A percentile compares a stretch with the other conserved stretches of the same genome.
Conservation (phyloP, 1,284 basidiomycete genomes). For the Tausonia pullulans region DNA sequence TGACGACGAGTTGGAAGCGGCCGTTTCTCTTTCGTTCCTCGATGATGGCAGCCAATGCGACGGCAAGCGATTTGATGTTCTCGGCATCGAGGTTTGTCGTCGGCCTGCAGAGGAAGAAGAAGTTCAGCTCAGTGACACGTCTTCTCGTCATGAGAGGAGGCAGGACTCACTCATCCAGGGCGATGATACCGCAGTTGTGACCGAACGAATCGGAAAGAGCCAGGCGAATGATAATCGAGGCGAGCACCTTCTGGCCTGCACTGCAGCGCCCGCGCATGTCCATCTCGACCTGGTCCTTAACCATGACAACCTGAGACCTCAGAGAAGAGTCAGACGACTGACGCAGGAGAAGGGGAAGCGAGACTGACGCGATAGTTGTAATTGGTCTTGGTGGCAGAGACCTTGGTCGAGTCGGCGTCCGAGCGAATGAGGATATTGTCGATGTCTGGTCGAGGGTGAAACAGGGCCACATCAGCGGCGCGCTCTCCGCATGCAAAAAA, state of each 20-base stretch:
- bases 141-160: not conserved
- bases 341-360: not conserved
- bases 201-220: slow-evolving; percentile 95
- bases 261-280: slow-evolving; percentile 99
- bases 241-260: slow-evolving; percentile 96
- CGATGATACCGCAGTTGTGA: slow-evolving; percentile 93
- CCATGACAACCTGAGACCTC: slow-evolving; percentile 80
- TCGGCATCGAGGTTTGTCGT: slow-evolving; percentile 95
- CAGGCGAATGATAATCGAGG: slow-evolving; percentile 98
- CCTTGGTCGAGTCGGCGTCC: slow-evolving; percentile 66
- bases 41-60: slow-evolving; percentile 84
- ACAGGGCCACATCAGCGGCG: not conserved
- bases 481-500: not conserved
- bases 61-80: slow-evolving; percentile 89
- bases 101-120: slow-evolving; percentile 38
- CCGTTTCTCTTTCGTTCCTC: slow-evolving; percentile 75
- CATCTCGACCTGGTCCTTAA: slow-evolving; percentile 97
- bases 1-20: slow-evolving; percentile 96
- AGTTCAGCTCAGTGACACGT: not conserved
- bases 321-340: no score
- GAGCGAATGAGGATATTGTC: slow-evolving; percentile 94
- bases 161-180: slow-evolving; percentile 64
- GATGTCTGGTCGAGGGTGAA: slow-evolving; percentile 53
- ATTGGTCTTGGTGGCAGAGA: slow-evolving; percentile 63
- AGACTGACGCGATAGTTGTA: slow-evolving; percentile 88